A percentile compares a stretch with the other conserved stretches of the same genome.
These are phyloP conservation scores for Posidonia australis DNA, from an alignment of 106 monocot genomes.

Conservation along the genomic window DNA sequence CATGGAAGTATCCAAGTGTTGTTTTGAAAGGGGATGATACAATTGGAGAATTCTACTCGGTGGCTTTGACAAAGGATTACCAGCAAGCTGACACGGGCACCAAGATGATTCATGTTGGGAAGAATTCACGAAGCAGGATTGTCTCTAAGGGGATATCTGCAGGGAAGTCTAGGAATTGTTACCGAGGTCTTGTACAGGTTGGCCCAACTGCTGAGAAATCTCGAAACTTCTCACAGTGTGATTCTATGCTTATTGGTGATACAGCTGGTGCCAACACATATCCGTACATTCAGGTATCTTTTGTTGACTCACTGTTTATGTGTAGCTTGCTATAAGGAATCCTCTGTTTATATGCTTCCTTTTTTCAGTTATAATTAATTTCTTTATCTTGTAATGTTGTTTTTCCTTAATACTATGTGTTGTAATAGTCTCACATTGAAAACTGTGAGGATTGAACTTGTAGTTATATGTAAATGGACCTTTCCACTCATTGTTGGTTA, in stretches of 20 bases:
- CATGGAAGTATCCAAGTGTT: slow-evolving; percentile 98
- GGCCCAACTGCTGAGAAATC: slow-evolving; percentile 58
- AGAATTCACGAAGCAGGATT: slow-evolving; percentile 73
- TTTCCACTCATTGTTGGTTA: no score
- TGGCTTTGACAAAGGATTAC: slow-evolving; percentile 83
- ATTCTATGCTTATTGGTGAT: slow-evolving; percentile 99
- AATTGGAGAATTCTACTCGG: slow-evolving; percentile 91
- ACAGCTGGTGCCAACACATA: slow-evolving; percentile 84
- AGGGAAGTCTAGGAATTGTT: slow-evolving; percentile 91
- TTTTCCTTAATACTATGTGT: no score
- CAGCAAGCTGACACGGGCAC: slow-evolving; percentile 97
- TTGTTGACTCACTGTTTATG: background rate
- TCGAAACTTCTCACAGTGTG: slow-evolving; percentile 89
- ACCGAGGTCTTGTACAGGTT: slow-evolving; percentile 79
- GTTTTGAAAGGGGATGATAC: slow-evolving; percentile 63
- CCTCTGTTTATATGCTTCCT: background rate
- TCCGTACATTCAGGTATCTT: slow-evolving; percentile 79
- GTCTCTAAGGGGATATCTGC: slow-evolving; percentile 93
- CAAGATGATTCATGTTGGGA: slow-evolving; percentile 95
- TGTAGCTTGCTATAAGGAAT: background rate
- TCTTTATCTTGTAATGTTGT: no score
- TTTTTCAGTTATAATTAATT: no score
- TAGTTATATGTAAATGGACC: no score
- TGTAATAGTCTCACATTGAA: no score
- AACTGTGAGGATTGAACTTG: no score